phyloP scores from a whole-genome alignment of 305 asterid species.

The Fraxinus latifolia region DNA sequence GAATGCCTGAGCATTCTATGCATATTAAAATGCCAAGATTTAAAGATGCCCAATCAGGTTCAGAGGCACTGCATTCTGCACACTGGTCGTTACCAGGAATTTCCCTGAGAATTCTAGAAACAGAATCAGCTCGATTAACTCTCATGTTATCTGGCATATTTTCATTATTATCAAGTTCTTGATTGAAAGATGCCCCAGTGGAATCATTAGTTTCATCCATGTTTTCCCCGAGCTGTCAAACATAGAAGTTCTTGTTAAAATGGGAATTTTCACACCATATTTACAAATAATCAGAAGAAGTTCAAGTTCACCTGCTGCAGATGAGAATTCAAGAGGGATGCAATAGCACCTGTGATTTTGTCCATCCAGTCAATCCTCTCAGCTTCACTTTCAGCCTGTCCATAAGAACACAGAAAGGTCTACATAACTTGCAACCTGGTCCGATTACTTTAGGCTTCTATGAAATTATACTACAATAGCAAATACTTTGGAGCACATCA shows the following conservation, averaged over 20 bases:
- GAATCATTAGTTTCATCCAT: conserved; percentile 28
- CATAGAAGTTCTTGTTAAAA: conserved; percentile 23
- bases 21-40: conserved; percentile 92
- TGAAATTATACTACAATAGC: background rate
- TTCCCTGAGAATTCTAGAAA: conserved; percentile 71
- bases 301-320: conserved; percentile 63
- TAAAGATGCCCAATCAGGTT: conserved; percentile 97
- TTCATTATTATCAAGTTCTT: conserved; percentile 37
- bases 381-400: conserved; percentile 94
- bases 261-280: conserved; percentile 3
- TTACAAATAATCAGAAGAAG: conserved; percentile 7
- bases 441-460: background rate
- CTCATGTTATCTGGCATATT: conserved; percentile 38
- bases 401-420: conserved; percentile 26
- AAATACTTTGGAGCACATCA: background rate
- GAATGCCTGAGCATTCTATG: conserved; percentile 98
- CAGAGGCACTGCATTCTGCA: conserved; percentile 82
- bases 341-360: conserved; percentile 80
- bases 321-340: conserved; percentile 86
- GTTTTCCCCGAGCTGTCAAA: conserved; percentile 54
- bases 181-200: conserved; percentile 40
- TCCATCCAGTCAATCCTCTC: conserved; percentile 95
- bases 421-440: conserved; percentile 7
- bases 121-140: conserved; percentile 55
- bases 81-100: conserved; percentile 83